Evolutionary conservation across 306 rosid species (phyloP).

Genomic region (Quercus cerris): DNA sequence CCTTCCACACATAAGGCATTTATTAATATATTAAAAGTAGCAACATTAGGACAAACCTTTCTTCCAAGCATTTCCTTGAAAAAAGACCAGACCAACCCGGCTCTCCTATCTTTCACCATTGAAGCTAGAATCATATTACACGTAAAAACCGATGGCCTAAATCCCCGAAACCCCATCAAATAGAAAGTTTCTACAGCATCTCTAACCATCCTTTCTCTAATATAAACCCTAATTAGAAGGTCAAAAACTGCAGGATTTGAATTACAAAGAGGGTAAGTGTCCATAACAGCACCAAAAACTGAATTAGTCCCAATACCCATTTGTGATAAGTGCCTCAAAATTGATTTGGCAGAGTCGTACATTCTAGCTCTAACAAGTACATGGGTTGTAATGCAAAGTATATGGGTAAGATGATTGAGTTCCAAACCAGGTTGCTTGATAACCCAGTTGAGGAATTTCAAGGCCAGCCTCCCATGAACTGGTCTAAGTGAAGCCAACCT

Average conservation of each 20-base stretch:
- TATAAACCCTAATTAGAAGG: constrained; percentile 62
- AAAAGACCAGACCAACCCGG: constrained; percentile 52
- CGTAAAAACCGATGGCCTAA: constrained; percentile 63
- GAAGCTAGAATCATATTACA: constrained; percentile 76
- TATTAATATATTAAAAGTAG: constrained; percentile 64
- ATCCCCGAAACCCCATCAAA: constrained; percentile 60
- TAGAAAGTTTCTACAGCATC: constrained; percentile 54
- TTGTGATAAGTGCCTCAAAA: constrained; percentile 44
- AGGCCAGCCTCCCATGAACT: constrained; percentile 67
- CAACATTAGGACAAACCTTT: constrained; percentile 49
- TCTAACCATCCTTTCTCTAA: constrained; percentile 49
- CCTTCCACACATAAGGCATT: constrained; percentile 58
- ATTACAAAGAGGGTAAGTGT: constrained; percentile 63
- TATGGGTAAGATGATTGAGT: constrained; percentile 51
- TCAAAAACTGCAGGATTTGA: constrained; percentile 82
- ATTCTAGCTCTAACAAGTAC: constrained; percentile 75
- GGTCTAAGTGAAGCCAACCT: constrained; percentile 70
- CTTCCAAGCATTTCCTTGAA: constrained; percentile 62
- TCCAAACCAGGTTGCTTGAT: constrained; percentile 63
- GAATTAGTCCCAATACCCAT: constrained; percentile 41
- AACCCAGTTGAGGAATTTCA: constrained; percentile 73
- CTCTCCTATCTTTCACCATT: constrained; percentile 48
- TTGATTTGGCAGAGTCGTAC: constrained; percentile 57
- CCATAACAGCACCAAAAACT: constrained; percentile 61
- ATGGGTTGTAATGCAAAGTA: constrained; percentile 60